Base-by-base conservation (phyloP, 2,329 filamentous ascomycete species). In the Dactylellina leptospora region DNA sequence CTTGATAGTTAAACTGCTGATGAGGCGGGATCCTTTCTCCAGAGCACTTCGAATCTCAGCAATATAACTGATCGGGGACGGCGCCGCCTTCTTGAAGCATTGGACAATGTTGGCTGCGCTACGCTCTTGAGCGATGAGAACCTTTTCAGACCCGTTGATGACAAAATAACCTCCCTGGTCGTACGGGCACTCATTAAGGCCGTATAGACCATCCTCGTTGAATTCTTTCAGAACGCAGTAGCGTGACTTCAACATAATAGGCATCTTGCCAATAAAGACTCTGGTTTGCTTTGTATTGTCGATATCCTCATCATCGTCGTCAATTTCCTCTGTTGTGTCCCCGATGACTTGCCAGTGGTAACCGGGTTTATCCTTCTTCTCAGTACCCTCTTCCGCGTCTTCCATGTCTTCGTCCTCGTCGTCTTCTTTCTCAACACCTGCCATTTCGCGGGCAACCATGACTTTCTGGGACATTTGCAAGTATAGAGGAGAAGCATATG, bases 151-250 rank as follows among this genome's bases (percentile, higher is more conserved):
- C 44, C 95, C 95, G 82, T 99, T 99, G 84, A 99, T 99, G 77
- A 99, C 92, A 79, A 99, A 99, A 81, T 99, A 99, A 75, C 95
- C 95, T 76, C 95, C 95, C 78, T 97, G 95, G 78, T 99, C 95
- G 80, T 97, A 99, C 0, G 95, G 95, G 76, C 95, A 99, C 81
- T 99, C 95, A 78, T 96, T 96, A 80, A 96, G 88, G 48, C 90
- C 85, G 79, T 96, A 97, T 1, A 99, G 84, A 53, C 91, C 89
- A 58, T 95, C 89, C 75, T 97, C 93, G 51, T 87, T 86, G 78
- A 96, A 87, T 75, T 90, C 88, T 76, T 90, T 90, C 76, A 99
- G 82, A 75, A 96, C 91, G 81, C 95, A 99, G 77, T 96, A 95
- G 80, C 93, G 91, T 27, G 93, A 97, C 82, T 97, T 96, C 77